Evolutionary conservation across 2,329 filamentous ascomycete species (phyloP).

Genomic region (Trichophyton benhamiae): DNA sequence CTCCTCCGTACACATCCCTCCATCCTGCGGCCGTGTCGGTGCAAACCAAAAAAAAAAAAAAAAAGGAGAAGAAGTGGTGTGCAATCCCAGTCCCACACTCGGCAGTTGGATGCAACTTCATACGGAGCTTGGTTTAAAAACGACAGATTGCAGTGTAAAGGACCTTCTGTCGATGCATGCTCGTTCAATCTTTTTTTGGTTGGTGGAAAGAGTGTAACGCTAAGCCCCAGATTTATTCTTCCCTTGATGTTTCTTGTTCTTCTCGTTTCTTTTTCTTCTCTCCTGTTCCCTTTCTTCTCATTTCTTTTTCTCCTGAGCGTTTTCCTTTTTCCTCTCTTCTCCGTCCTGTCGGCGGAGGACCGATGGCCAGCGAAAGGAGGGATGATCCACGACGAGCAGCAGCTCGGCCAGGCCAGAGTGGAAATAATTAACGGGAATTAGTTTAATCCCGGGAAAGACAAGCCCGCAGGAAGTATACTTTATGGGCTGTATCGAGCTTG

Average conservation of each 20-base stretch:
- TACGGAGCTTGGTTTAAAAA: constrained; percentile 1
- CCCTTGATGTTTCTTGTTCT: not conserved
- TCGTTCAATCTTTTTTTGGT: not conserved
- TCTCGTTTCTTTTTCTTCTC: not conserved
- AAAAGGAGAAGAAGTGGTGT: not conserved
- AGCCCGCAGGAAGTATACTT: not conserved
- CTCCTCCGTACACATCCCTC: not conserved
- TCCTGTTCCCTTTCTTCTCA: not conserved
- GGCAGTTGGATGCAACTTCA: not conserved
- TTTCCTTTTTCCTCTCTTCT: not conserved
- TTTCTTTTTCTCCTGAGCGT: not conserved
- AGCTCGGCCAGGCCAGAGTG: not conserved
- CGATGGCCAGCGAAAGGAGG: not conserved
- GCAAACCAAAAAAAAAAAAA: no score
- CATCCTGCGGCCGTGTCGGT: not conserved
- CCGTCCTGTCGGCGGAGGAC: not conserved
- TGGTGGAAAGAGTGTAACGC: not conserved
- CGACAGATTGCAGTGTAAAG: not conserved
- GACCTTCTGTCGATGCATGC: not conserved
- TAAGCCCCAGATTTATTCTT: not conserved
- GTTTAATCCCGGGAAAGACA: not conserved
- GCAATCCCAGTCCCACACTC: not conserved
- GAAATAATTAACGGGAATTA: constrained; percentile 4
- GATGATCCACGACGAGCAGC: not conserved
- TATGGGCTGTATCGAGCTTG: not conserved